Conservation (phyloP, 352 stramenopile species). For the Thalassiosira pacifica region DNA sequence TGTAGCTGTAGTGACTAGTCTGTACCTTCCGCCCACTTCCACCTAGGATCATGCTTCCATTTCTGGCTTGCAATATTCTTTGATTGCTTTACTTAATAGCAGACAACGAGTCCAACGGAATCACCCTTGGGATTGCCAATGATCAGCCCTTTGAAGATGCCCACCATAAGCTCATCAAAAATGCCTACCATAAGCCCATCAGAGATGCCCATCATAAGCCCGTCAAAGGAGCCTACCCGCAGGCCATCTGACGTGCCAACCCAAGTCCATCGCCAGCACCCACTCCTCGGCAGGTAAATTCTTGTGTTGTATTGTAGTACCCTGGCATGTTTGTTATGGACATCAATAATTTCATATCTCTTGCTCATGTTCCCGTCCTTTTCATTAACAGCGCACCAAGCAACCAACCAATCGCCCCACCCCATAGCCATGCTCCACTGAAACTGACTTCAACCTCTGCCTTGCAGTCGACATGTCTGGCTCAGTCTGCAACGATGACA, state of each 20-base stretch:
- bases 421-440: constrained; percentile 4
- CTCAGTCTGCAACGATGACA: constrained; percentile 41
- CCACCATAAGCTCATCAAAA: too few relatives aligned
- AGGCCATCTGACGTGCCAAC: background rate
- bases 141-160: too few relatives aligned
- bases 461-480: constrained; percentile 54
- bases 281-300: background rate
- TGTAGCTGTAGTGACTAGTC: too few relatives aligned
- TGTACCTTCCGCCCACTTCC: too few relatives aligned
- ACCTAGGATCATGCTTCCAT: too few relatives aligned
- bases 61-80: too few relatives aligned
- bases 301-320: background rate
- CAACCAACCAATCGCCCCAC: constrained; percentile 15
- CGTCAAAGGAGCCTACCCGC: background rate
- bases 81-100: too few relatives aligned
- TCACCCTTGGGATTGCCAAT: too few relatives aligned
- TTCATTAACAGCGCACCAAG: background rate
- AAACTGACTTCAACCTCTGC: constrained; percentile 57
- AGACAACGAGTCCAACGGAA: too few relatives aligned
- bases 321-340: too few relatives aligned
- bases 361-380: background rate
- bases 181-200: too few relatives aligned
- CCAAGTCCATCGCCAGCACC: background rate
- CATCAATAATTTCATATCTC: background rate
- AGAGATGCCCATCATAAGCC: too few relatives aligned